Evolutionary conservation across 768 basidiomycete species (phyloP), one percentile per base, ranked within the genome.

Genomic region (Mycena olivaceomarginata): DNA sequence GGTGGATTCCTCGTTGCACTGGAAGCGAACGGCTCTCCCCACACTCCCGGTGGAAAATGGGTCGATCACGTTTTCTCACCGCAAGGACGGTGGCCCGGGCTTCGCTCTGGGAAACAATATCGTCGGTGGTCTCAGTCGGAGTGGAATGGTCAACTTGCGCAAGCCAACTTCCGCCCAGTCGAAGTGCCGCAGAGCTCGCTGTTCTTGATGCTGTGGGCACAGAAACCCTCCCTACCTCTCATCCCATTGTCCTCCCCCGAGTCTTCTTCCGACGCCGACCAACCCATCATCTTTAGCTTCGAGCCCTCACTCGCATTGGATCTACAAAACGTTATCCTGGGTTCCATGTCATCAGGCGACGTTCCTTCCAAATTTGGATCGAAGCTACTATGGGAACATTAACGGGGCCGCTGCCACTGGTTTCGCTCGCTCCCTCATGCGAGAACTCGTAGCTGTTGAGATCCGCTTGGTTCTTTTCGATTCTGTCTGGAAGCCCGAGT

Each of bases 381-480:
- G 46, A 48, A 11, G 46, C 65, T 5, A 48, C 46, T 8, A 9
- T 18, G 20, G 65, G 46, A 1, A 20, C 45, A 8, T 46, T 15
- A 46, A 66, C 5, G 65, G 25, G 16, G 45, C 25, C 5, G 22
- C 15, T 25, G 65, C 65, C 16, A 37, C 25, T 2, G 65, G 65
- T 10, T 66, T 66, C 65, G 25, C 46, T 10, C 65, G 65, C 46
- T 46, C 65, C 0, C 46, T 66, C 16, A 48, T 31, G 65, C 22
- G 65, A 11, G 65, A 66, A 46, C 4, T 48, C n/a, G 25, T 48
- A 3, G 25, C 25, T 6, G 25, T 31, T 12, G 46, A 46, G 13
- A 48, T 66, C 46, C 46, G 46, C 16, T 13, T 66, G 45, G 65
- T 51, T 37, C 65, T 66, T 6, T 66, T 66, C 25, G 65, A 66